Base-by-base conservation (phyloP, 2,329 filamentous ascomycete genomes). In the Nemania sp. region DNA sequence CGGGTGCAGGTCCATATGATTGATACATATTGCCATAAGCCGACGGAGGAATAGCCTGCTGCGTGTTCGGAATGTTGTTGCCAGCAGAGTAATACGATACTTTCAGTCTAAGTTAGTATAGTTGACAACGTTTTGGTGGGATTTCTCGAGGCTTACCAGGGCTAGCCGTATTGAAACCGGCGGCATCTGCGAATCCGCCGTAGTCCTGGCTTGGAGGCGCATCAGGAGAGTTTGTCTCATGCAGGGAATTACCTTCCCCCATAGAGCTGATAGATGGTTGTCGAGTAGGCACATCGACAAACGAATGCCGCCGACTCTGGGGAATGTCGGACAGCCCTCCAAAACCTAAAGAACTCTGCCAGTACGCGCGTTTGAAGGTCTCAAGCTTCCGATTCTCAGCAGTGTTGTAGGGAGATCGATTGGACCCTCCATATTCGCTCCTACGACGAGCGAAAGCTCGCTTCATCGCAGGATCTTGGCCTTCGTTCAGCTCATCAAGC, bases 251-350 rank as follows among this genome's bases (percentile, higher is more conserved):
- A 42, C 75, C 69, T 62, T 86, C 83, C 43, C 77, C 77, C 47
- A 83, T 73, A 23, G 83, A 86, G 62, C 81, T 80, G 59, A 86
- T 81, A 2, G 84, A 86, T 2, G 78, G 80, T 61, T 87, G 84
- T 12, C 84, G 78, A 22, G 82, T 84, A 23, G 81, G 83, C 64
- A 86, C 79, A 63, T 86, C 86, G 46, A 84, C 90, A 66, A 94
- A 90, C 1, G 90, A 93, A 70, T 93, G 90, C 23, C 90, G 84
- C 54, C 90, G 82, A 64, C 88, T 91, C 64, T 91, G 88, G 11
- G 86, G 83, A 24, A 84, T 76, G 56, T 89, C 86, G 3, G 76
- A 77, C 20, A 82, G 61, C 14, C 80, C 78, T 39, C 81, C 80
- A 66, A 89, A 88, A 1, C 82, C 84, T n/a, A 86, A 77, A 5